phyloP scores from a whole-genome alignment of 1,139 yeast genomes.

The Yamadazyma siamensis region DNA sequence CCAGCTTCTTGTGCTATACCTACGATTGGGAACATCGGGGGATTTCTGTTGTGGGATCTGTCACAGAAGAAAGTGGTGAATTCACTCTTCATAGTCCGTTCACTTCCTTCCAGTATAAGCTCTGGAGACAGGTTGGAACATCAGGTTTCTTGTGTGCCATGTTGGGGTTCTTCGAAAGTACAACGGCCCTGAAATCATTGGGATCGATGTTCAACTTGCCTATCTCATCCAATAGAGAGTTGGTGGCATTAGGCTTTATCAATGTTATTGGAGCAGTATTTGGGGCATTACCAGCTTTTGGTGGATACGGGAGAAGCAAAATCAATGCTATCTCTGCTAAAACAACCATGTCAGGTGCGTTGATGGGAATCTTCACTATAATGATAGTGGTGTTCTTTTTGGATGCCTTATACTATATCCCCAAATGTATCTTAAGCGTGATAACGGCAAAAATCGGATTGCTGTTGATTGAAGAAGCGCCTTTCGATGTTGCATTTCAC shows the following conservation, averaged over 20 bases:
- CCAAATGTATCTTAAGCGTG: constrained; percentile 77
- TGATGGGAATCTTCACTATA: constrained; percentile 73
- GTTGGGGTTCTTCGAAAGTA: constrained; percentile 89
- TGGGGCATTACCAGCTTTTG: constrained; percentile 89
- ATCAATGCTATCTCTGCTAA: constrained; percentile 83
- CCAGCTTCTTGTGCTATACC: constrained; percentile 55
- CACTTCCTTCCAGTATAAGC: constrained; percentile 21
- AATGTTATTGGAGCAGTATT: constrained; percentile 65
- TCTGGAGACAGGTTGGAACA: constrained; percentile 44
- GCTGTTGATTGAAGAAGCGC: constrained; percentile 81
- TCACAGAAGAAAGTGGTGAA: constrained; percentile 30
- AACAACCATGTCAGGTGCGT: constrained; percentile 78
- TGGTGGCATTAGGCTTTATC: constrained; percentile 78
- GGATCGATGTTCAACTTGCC: constrained; percentile 67
- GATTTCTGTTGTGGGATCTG: constrained; percentile 67
- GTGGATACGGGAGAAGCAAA: constrained; percentile 93
- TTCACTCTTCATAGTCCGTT: constrained; percentile 34
- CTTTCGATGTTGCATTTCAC: constrained; percentile 74
- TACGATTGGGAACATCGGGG: constrained; percentile 58
- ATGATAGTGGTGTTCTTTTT: constrained; percentile 61
- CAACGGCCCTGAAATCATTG: constrained; percentile 83
- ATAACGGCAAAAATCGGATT: constrained; percentile 80
- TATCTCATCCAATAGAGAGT: constrained; percentile 70
- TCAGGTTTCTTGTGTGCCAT: constrained; percentile 77
- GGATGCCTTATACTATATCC: constrained; percentile 67